Base-by-base conservation (phyloP, 1,284 basidiomycete species). In the Ustanciosporium gigantosporum region DNA sequence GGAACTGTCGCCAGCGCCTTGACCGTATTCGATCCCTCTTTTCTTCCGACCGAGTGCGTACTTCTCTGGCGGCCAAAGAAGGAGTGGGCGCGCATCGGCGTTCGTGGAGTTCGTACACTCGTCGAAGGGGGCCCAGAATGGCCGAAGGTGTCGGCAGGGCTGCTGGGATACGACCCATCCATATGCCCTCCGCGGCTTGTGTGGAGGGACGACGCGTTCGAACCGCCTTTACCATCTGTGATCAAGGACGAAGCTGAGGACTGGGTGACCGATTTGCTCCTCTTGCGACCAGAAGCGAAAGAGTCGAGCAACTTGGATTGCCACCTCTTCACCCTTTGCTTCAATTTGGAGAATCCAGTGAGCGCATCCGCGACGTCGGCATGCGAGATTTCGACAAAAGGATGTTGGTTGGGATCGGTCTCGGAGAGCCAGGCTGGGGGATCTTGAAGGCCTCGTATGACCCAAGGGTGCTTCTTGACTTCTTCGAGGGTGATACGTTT, bases 381-480 rank as follows among this genome's bases (percentile, higher is more conserved):
- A n/a, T 84, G 83, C 0, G 89, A 88, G 23, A 94, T 87, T 42
- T 84, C 81, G 42, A 88, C 83, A 31, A 82, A 83, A 14, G 83
- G 82, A 44, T 82, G 81, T 34, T 82, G 82, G 41, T 82, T 81
- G 3, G 86, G 85, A 37, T 86, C 85, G 1, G 90, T 94, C 45
- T 86, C 83, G 14, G 82, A 79, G 7, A 93, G 83, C 92, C 93
- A 96, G n/a, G 82, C 81, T 0, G 84, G 81, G 0, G 87, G 84
- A 47, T 89, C 83, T 15, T 82, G 77, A 23, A 96, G 82, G 19
- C 56, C 65, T 7, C 40, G 55, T 3, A 56, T 56, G 47, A 93
- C 85, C 88, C 92, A 97, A 3, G 85, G 82, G 87, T 80, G 61
- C 90, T 60, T 62, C 85, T 95, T 96, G 66, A 93, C 86, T 66